These are phyloP conservation scores for Osmanthus fragrans DNA, from an alignment of 257 asterid species.

Conservation along the genomic window DNA sequence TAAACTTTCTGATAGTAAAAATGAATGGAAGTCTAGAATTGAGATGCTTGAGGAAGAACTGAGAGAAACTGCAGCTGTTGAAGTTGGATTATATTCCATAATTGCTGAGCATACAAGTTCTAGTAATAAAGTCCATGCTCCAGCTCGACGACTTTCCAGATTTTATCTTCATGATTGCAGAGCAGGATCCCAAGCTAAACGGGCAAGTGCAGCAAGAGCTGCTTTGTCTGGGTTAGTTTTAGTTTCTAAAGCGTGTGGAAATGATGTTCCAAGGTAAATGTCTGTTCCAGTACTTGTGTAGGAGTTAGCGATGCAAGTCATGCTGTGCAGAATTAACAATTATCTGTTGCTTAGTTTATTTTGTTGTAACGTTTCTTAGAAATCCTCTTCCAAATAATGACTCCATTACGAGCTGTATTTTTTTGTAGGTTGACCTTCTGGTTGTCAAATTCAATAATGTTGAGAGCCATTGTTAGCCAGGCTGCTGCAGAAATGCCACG, in stretches of 20 bases:
- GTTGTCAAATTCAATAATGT: constrained; percentile 84
- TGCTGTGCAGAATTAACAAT: constrained; percentile 9
- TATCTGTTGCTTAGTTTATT: not conserved
- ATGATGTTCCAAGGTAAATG: constrained; percentile 82
- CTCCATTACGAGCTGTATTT: not conserved
- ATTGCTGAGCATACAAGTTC: constrained; percentile 88
- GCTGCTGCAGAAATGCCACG: constrained; percentile 54
- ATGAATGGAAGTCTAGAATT: constrained; percentile 50
- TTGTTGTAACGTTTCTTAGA: not conserved
- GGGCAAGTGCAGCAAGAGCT: constrained; percentile 84
- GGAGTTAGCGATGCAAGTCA: not conserved
- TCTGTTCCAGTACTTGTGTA: not conserved
- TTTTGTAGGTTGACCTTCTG: constrained; percentile 81
- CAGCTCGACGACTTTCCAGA: constrained; percentile 86
- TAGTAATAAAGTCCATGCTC: constrained; percentile 74
- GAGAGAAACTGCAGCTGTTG: constrained; percentile 78
- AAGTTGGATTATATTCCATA: constrained; percentile 73
- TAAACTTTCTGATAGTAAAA: constrained; percentile 37
- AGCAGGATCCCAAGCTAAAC: constrained; percentile 55
- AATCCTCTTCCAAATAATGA: not conserved
- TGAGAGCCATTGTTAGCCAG: constrained; percentile 79
- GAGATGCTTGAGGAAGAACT: constrained; percentile 84
- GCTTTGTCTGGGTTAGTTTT: constrained; percentile 75
- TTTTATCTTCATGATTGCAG: constrained; percentile 67
- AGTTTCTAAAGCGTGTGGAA: constrained; percentile 93